A percentile compares a stretch with the other conserved stretches of the same genome.
phyloP scores from a whole-genome alignment of 2,329 filamentous ascomycete genomes.

The Helotiales sp. region DNA sequence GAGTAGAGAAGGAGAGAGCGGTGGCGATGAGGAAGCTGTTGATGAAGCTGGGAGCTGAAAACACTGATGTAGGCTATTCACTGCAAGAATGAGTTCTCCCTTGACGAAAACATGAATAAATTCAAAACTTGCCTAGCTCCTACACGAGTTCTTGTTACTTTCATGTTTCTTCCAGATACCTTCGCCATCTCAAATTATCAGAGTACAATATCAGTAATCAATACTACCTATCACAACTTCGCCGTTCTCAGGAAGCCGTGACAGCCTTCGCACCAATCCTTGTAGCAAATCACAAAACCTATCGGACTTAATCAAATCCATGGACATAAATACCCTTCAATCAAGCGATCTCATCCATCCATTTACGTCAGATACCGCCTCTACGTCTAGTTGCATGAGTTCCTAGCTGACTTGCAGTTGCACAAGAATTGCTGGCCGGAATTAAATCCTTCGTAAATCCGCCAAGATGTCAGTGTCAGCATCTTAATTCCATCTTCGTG shows the following conservation, averaged over 20 bases:
- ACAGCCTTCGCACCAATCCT: background rate
- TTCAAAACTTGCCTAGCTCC: background rate
- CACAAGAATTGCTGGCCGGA: background rate
- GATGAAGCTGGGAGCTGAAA: constrained; percentile 64
- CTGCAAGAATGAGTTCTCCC: constrained; percentile 52
- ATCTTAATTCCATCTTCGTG: background rate
- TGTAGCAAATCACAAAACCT: background rate
- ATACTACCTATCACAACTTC: background rate
- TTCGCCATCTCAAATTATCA: background rate
- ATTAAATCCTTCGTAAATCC: background rate
- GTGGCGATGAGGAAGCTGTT: constrained; percentile 68
- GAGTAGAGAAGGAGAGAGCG: constrained; percentile 53
- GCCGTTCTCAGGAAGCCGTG: background rate
- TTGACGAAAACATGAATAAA: background rate
- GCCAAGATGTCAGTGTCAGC: background rate
- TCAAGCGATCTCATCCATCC: background rate
- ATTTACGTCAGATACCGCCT: background rate
- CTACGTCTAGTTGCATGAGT: background rate
- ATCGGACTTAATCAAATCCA: constrained; percentile 2
- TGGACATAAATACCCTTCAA: background rate
- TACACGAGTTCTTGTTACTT: no score
- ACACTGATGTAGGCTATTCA: constrained; percentile 67
- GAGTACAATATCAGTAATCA: background rate
- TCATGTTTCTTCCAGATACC: background rate
- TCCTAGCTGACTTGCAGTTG: background rate